Conservation (phyloP, 495 filamentous ascomycete species). For the Xylaria intraflava region DNA sequence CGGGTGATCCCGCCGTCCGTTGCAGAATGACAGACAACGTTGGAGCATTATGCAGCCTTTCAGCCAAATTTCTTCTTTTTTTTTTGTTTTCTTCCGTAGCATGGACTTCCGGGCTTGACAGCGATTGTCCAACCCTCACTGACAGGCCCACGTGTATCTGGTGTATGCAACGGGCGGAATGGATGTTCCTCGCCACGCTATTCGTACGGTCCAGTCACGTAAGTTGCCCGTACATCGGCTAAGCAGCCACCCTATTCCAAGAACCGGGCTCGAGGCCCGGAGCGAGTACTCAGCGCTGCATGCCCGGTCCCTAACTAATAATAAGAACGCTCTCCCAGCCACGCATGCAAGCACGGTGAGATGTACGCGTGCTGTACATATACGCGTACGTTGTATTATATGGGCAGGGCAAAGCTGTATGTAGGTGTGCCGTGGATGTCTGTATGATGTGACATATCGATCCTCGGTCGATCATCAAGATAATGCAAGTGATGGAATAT, state of each 20-base stretch:
- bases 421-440: not conserved
- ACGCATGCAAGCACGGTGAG: too few species aligned
- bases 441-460: not conserved
- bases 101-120: too few species aligned
- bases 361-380: too few species aligned
- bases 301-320: not conserved
- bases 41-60: not conserved
- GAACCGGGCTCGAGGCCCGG: not conserved
- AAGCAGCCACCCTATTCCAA: constrained; percentile 1
- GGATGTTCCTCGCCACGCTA: not conserved
- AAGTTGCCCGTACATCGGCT: not conserved
- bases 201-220: not conserved
- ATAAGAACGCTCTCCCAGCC: not conserved
- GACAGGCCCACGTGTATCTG: not conserved
- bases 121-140: too few species aligned
- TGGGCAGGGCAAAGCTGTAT: too few species aligned
- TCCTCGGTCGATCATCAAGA: constrained; percentile 8
- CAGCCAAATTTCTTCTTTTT: not conserved
- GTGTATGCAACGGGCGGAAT: not conserved
- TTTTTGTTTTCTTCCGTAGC: too few species aligned
- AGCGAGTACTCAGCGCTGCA: not conserved
- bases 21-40: not conserved
- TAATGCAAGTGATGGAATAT: not conserved
- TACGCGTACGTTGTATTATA: not conserved
- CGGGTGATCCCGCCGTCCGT: not conserved